Conservation (phyloP, 768 basidiomycete genomes). For the Cystofilobasidium capitatum region DNA sequence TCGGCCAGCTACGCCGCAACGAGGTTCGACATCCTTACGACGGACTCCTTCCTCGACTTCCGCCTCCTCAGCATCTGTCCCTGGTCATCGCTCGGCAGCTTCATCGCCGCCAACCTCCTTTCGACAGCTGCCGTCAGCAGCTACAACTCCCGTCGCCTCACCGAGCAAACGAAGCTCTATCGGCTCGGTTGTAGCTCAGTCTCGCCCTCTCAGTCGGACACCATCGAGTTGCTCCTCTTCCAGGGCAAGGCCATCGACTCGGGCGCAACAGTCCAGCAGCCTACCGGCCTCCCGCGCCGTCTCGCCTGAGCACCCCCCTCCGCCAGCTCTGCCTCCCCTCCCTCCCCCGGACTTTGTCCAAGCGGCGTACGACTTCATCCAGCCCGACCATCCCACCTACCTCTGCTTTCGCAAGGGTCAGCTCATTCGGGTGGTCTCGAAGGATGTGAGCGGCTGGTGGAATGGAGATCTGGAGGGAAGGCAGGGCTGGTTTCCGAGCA, state of each 20-base stretch:
- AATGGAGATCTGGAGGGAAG: conserved; percentile 76
- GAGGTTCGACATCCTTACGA: not conserved
- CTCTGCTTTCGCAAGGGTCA: conserved; percentile 83
- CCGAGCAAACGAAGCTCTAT: not conserved
- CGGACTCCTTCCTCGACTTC: not conserved
- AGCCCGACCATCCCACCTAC: conserved; percentile 65
- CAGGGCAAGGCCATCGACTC: not conserved
- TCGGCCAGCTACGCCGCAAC: not conserved
- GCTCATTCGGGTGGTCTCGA: conserved; percentile 79
- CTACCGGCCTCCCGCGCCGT: not conserved
- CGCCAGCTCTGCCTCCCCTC: not conserved
- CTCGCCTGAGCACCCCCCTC: not conserved
- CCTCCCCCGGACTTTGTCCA: conserved; percentile 57
- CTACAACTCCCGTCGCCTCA: not conserved
- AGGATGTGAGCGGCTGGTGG: conserved; percentile 92
- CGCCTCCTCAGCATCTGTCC: not conserved
- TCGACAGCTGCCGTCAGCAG: not conserved
- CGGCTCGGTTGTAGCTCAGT: not conserved
- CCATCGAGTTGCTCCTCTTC: not conserved
- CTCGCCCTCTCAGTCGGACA: not conserved
- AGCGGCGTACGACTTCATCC: conserved; percentile 83
- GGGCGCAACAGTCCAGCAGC: not conserved
- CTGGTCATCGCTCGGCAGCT: not conserved
- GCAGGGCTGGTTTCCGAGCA: conserved; percentile 94
- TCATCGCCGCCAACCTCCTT: not conserved